Base-by-base conservation (phyloP, 495 filamentous ascomycete species). In the Venustampulla echinocandica region DNA sequence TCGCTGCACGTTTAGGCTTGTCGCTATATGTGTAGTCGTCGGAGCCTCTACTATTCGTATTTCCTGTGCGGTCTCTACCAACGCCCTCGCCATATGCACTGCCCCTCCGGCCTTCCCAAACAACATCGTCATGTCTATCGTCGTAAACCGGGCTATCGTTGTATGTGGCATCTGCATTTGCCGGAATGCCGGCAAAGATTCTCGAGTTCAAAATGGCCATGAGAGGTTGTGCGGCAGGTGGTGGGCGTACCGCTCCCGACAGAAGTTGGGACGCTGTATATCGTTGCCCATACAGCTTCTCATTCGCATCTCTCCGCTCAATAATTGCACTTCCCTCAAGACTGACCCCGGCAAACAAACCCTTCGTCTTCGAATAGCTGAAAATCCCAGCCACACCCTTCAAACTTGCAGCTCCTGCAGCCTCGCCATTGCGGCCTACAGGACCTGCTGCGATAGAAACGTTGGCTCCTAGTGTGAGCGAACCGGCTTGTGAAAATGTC, bases 281-380 rank as follows among this genome's bases (percentile, higher is more conserved):
- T 19, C 79, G 76, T 54, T 78, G 78, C 44, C 85, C 85, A 67
- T 98, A 98, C 40, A 98, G 74, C 64, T 94, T 96, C 65, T 90
- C 84, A 57, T 98, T 98, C 46, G 93, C 92, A 67, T 98, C 92
- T 61, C 86, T 84, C 46, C 92, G 80, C 67, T 97, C 93, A 42
- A 95, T 80, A 28, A 98, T 77, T 43, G 81, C 87, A 38, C 82
- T 86, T 13, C 92, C 92, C 64, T 98, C 92, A 51, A 98, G 68
- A 53, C 84, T 90, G 37, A 98, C 90, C 58, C 92, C 92, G 1
- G 92, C 92, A 54, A 98, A 98, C 10, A 97, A 70, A 19, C 92
- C 92, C 69, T 96, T 96, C 21, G 92, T 98, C 67, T 96, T 97
- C 49, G 81, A 86, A 68, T 97, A 98, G 53, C 85, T 84, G 71